Conservation (phyloP, 371 early-diverging fungal species). For the Dichotomocladium elegans region DNA sequence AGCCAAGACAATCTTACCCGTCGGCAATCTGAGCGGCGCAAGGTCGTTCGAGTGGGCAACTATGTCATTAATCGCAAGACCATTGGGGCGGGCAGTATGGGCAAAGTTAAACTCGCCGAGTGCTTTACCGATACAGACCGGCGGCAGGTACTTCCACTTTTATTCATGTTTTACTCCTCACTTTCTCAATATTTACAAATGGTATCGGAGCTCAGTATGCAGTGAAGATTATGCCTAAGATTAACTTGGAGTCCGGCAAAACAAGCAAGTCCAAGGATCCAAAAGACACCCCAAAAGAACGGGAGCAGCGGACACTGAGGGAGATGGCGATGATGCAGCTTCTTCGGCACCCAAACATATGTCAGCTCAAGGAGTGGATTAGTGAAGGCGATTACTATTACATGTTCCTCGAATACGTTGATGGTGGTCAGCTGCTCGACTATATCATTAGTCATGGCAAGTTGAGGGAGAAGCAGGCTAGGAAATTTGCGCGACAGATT, state of each 20-base stretch:
- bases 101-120: slow-evolving; percentile 94
- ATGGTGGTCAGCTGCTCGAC: slow-evolving; percentile 75
- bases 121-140: slow-evolving; percentile 34
- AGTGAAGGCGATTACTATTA: slow-evolving; percentile 75
- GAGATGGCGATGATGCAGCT: slow-evolving; percentile 78
- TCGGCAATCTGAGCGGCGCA: slow-evolving; percentile 32
- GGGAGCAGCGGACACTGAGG: slow-evolving; percentile 74
- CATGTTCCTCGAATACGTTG: slow-evolving; percentile 82
- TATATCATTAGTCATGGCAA: slow-evolving; percentile 70
- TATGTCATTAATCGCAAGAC: slow-evolving; percentile 66
- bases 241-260: slow-evolving; percentile 16
- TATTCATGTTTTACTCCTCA: no score
- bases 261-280: slow-evolving; percentile 27
- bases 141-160: slow-evolving; percentile 26
- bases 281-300: slow-evolving; percentile 50
- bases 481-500: slow-evolving; percentile 75
- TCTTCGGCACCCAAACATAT: slow-evolving; percentile 76
- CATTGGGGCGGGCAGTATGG: slow-evolving; percentile 97
- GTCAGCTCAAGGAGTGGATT: slow-evolving; percentile 71
- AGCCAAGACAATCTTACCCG: slow-evolving; percentile 21
- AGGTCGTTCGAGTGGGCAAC: slow-evolving; percentile 34
- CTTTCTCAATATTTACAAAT: no score
- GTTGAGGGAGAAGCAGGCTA: slow-evolving; percentile 69
- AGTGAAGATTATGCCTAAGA: slow-evolving; percentile 49
- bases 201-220: slow-evolving; percentile 42